Base-by-base conservation (phyloP, 2,329 filamentous ascomycete species). In the Spiromastix sp. region DNA sequence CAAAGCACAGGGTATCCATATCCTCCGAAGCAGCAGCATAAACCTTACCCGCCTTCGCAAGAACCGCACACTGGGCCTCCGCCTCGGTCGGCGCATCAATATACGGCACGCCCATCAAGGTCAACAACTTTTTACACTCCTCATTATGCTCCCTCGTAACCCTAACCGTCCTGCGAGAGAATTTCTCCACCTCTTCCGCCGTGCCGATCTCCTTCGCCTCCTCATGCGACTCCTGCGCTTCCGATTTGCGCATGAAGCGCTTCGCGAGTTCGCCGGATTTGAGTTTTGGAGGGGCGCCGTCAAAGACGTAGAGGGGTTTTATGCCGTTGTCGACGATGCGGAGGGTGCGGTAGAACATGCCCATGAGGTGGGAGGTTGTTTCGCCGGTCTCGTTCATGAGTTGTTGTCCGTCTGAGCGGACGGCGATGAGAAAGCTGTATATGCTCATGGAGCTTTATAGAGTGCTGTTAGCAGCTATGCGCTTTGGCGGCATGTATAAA, bases 381-480 rank as follows among this genome's bases (percentile, higher is more conserved):
- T 96, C 86, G 52, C 91, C 91, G 34, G 79, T 81, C 53, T 98
- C 91, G 61, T 81, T 93, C 73, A 80, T 96, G 50, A 98, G 79
- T 63, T 95, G 86, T 60, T 98, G 85, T 49, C 91, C 91, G 50
- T 94, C 86, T 51, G 87, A 95, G 49, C 91, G 86, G 37, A 98
- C 91, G 32, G 91, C 91, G 57, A 98, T 91, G 42, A 98, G 76
- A 68, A 98, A 98, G 62, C 85, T 93, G 72, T 98, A 98, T 54
- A 98, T 85, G 64, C 85, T 93, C 91, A 98, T 98, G 31, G 91
- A 98, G n/a, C n/a, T n/a, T n/a, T n/a, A n/a, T n/a, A n/a, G n/a
- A n/a, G n/a, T n/a, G 30, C 79, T 84, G 50, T 40, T 28, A 17
- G 26, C 17, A 11, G 2, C 20, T 20, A 5, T 37, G 18, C n/a